Percentiles rank a stretch among this genome's conserved stretches.
Conservation (phyloP, 768 basidiomycete species). For the Collybia mongolica region DNA sequence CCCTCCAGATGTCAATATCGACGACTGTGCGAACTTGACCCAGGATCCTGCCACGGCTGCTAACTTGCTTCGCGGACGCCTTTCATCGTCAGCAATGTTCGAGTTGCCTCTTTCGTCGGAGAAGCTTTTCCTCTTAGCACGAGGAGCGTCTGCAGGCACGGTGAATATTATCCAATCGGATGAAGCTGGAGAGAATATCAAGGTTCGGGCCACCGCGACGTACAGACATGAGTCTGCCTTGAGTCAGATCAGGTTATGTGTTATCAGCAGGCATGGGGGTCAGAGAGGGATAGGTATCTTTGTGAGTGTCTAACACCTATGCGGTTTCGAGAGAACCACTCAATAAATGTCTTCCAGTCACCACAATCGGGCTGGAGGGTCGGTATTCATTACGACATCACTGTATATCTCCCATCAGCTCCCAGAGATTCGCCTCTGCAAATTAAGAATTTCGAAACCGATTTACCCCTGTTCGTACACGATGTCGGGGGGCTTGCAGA, state of each 20-base stretch:
- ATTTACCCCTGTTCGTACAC: conserved; percentile 41
- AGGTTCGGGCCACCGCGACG: conserved; percentile 21
- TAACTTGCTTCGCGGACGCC: not conserved
- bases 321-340: not conserved
- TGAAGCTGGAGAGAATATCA: conserved; percentile 16
- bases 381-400: conserved; percentile 19
- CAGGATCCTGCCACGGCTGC: not conserved
- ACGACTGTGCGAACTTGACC: conserved; percentile 14
- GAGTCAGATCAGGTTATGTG: conserved; percentile 25
- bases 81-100: conserved; percentile 13
- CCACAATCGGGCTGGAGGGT: conserved; percentile 10
- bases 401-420: conserved; percentile 20
- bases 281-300: conserved; percentile 34
- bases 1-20: conserved; percentile 16
- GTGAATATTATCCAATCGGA: conserved; percentile 21
- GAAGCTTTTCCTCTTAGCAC: conserved; percentile 26
- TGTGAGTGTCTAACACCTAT: conserved; percentile 20
- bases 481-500: conserved; percentile 33
- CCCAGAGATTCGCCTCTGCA: conserved; percentile 16
- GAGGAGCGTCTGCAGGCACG: conserved; percentile 22
- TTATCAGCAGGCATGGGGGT: conserved; percentile 16
- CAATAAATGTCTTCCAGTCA: conserved; percentile 9
- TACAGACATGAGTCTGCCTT: conserved; percentile 20
- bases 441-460: conserved; percentile 43
- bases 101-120: conserved; percentile 24